Conservation (phyloP, 2,329 filamentous ascomycete genomes). For the Talaromyces sp. region DNA sequence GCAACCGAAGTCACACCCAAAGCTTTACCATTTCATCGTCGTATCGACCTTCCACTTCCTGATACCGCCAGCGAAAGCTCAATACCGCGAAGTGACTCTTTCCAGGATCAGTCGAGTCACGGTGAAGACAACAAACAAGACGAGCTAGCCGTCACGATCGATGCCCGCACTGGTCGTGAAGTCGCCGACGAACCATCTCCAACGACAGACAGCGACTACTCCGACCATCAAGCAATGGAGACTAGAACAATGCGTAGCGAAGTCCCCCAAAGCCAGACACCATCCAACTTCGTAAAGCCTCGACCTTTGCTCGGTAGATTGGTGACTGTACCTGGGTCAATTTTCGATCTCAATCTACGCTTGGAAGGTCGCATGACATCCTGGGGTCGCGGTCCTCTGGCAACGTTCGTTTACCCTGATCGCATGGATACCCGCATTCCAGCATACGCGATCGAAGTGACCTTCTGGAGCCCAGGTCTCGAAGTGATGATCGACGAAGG, state of each 20-base stretch:
- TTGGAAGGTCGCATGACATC: conserved; percentile 66
- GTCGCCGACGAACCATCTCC: conserved; percentile 27
- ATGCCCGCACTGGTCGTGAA: conserved; percentile 41
- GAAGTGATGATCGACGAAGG: conserved; percentile 57
- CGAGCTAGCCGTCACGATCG: conserved; percentile 42
- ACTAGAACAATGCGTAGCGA: conserved; percentile 6
- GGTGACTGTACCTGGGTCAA: conserved; percentile 63
- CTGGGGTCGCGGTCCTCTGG: conserved; percentile 71
- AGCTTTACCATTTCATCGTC: conserved; percentile 33
- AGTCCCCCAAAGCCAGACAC: conserved; percentile 13
- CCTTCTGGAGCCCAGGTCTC: conserved; percentile 68
- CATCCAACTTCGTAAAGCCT: conserved; percentile 32
- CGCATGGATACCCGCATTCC: conserved; percentile 68
- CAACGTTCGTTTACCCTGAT: conserved; percentile 65
- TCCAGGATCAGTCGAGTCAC: conserved; percentile 9
- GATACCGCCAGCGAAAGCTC: conserved; percentile 38
- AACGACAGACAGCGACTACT: conserved; percentile 12
- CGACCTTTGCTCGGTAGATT: conserved; percentile 60
- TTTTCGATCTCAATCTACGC: conserved; percentile 60
- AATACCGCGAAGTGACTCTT: conserved; percentile 21
- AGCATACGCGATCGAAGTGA: conserved; percentile 74
- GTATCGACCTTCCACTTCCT: conserved; percentile 39
- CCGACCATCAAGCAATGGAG: conserved; percentile 22
- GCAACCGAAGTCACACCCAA: conserved; percentile 31
- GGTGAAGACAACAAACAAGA: conserved; percentile 10